Percentiles rank a stretch among this genome's conserved stretches.
Evolutionary conservation across 2,329 filamentous ascomycete genomes (phyloP).

Genomic region (Fusarium zealandicum): DNA sequence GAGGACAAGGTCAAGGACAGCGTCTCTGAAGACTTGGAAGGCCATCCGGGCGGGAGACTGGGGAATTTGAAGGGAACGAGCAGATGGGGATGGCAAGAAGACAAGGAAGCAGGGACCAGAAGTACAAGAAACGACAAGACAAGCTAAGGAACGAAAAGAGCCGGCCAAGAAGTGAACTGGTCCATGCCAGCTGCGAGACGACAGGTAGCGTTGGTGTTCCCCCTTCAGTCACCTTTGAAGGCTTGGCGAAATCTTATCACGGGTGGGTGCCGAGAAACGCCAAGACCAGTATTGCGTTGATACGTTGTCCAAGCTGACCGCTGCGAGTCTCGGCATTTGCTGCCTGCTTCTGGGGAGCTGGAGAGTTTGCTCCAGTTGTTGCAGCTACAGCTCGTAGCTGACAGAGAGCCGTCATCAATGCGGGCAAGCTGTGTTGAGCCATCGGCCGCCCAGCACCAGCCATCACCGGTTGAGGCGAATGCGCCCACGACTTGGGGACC

Average conservation of each 20-base stretch:
- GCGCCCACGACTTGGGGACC: slow-evolving; percentile 10
- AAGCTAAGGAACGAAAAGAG: slow-evolving; percentile 26
- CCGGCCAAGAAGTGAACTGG: slow-evolving; percentile 29
- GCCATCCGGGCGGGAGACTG: slow-evolving; percentile 26
- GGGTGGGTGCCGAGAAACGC: slow-evolving; percentile 44
- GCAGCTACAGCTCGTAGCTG: slow-evolving; percentile 10
- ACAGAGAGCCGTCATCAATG: slow-evolving; percentile 5
- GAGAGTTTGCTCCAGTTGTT: neutral
- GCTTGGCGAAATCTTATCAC: slow-evolving; percentile 46
- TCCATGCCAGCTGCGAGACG: slow-evolving; percentile 35
- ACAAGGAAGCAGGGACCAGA: slow-evolving; percentile 23
- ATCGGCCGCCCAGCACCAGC: slow-evolving; percentile 10
- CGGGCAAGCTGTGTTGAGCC: neutral
- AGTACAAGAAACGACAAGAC: slow-evolving; percentile 20
- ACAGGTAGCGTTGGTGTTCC: slow-evolving; percentile 40
- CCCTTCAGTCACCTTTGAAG: slow-evolving; percentile 44
- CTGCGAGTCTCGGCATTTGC: slow-evolving; percentile 37
- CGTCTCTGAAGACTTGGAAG: slow-evolving; percentile 22
- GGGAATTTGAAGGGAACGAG: slow-evolving; percentile 12
- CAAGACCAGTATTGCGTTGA: slow-evolving; percentile 41
- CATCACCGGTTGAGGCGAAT: slow-evolving; percentile 14
- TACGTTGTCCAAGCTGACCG: slow-evolving; percentile 42
- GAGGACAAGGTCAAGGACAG: slow-evolving; percentile 17
- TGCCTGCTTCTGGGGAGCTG: slow-evolving; percentile 8
- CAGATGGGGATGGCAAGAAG: slow-evolving; percentile 22